Conservation (phyloP, 164 flowering plant genomes). For the Akebia trifoliata region DNA sequence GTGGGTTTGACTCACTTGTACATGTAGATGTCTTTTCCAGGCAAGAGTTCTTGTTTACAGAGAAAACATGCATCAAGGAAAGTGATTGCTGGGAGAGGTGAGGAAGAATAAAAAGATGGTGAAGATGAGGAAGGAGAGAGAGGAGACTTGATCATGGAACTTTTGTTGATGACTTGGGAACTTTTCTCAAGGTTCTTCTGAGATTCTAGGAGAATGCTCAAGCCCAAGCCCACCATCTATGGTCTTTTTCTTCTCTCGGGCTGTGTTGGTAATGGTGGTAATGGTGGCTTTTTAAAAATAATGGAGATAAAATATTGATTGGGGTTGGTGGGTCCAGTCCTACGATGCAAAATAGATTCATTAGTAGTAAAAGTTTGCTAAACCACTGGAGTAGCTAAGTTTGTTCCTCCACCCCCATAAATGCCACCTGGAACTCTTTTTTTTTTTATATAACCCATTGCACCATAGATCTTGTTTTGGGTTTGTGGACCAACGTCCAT, state of each 20-base stretch:
- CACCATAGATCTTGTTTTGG: too few species aligned
- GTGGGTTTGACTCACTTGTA: slow-evolving; percentile 46
- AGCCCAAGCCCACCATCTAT: slow-evolving; percentile 76
- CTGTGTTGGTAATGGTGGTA: not conserved
- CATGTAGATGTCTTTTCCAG: slow-evolving; percentile 72
- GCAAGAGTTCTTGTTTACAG: slow-evolving; percentile 51
- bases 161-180: slow-evolving; percentile 48
- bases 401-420: too few species aligned
- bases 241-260: slow-evolving; percentile 14
- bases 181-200: slow-evolving; percentile 23
- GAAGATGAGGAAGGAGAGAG: slow-evolving; percentile 12
- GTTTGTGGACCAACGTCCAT: too few species aligned
- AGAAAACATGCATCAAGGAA: slow-evolving; percentile 40
- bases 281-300: not conserved
- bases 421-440: too few species aligned
- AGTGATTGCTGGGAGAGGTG: not conserved
- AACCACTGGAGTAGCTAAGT: too few species aligned
- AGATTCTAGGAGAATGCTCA: slow-evolving; percentile 53
- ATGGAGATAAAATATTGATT: too few species aligned
- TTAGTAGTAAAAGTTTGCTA: too few species aligned
- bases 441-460: too few species aligned
- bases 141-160: slow-evolving; percentile 23
- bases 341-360: too few species aligned
- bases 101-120: not conserved
- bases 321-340: too few species aligned